Conservation (phyloP, 2,329 filamentous ascomycete species). For the Fusarium pininemorale region DNA sequence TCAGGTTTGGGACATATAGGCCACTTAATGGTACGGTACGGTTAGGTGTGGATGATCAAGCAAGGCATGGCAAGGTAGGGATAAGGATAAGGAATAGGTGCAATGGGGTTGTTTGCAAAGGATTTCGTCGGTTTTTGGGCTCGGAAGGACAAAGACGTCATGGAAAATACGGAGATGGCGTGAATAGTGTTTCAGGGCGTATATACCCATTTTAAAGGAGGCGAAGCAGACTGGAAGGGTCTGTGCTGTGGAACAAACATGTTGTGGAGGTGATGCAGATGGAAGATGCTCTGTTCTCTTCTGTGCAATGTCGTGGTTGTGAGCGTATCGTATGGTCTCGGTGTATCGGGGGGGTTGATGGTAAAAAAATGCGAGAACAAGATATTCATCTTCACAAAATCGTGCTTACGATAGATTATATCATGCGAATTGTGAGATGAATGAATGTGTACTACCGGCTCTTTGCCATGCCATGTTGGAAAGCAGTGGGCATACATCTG, state of each 20-base stretch:
- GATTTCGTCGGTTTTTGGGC: conserved; percentile 11
- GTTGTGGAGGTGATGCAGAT: not conserved
- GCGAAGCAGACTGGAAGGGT: conserved; percentile 13
- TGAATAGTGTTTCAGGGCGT: conserved; percentile 39
- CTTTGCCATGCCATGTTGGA: not conserved
- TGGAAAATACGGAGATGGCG: conserved; percentile 13
- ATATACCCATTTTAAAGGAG: conserved; percentile 47
- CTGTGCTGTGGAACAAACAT: conserved; percentile 1
- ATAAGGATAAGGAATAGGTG: conserved; percentile 1
- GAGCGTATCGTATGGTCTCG: not conserved
- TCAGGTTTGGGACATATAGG: conserved; percentile 29
- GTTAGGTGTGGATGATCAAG: not conserved
- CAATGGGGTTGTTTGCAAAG: conserved; percentile 12
- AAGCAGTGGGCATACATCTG: not conserved
- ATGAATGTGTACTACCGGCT: not conserved
- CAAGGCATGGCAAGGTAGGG: not conserved
- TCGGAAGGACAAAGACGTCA: conserved; percentile 10
- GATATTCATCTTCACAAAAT: not conserved
- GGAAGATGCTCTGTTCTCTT: conserved; percentile 3
- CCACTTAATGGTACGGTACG: conserved; percentile 33
- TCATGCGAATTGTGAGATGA: not conserved
- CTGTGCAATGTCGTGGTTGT: not conserved
- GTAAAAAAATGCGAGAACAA: conserved; percentile 7
- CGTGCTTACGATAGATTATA: not conserved
- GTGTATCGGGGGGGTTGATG: not conserved